phyloP scores from a whole-genome alignment of 306 rosid genomes.

The Malus asiatica region DNA sequence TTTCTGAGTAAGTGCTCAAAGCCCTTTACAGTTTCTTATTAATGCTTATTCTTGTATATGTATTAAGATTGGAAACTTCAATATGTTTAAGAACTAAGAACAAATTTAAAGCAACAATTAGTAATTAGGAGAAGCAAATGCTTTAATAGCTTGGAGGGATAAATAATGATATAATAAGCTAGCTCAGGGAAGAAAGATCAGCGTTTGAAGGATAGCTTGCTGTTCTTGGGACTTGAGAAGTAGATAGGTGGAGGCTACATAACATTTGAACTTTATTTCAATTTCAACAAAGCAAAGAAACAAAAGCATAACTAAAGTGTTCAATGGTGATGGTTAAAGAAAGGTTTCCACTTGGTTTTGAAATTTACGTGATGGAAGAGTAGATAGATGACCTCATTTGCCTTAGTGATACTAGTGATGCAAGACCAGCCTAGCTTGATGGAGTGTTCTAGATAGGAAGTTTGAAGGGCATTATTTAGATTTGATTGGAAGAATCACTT shows the following conservation, averaged over 20 bases:
- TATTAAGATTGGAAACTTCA: not conserved
- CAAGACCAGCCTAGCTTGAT: not conserved
- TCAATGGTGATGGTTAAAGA: not conserved
- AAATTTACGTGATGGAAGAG: not conserved
- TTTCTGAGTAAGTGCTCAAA: conserved; percentile 54
- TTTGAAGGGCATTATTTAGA: not conserved
- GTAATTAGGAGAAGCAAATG: no score
- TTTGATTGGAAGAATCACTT: not conserved
- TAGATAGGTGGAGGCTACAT: not conserved
- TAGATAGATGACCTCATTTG: not conserved
- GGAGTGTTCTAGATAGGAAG: not conserved
- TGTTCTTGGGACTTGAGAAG: not conserved
- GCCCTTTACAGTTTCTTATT: not conserved
- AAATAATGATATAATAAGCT: not conserved
- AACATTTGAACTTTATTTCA: not conserved
- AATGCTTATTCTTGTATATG: not conserved
- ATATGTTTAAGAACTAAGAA: not conserved
- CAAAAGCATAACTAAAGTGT: no score
- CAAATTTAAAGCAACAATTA: not conserved
- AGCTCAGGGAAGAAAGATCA: not conserved
- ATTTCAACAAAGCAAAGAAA: no score
- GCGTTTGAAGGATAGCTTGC: not conserved
- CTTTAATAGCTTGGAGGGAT: not conserved
- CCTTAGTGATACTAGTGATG: not conserved
- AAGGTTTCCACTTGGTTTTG: not conserved